Base-by-base conservation (phyloP, 257 asterid species). In the Plantago major region DNA sequence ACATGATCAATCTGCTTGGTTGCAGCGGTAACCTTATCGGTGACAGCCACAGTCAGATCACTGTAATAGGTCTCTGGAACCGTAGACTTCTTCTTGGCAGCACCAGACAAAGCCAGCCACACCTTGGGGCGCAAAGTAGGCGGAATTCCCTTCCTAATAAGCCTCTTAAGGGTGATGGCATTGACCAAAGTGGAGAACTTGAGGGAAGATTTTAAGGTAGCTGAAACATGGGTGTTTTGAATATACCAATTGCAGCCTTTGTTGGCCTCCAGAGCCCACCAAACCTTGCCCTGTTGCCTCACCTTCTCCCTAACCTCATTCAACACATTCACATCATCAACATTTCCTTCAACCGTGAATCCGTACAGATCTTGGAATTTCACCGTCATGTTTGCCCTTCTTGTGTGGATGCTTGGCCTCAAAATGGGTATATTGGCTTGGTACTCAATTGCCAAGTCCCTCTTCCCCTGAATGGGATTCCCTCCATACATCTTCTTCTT, bases 1-100 rank as follows among this genome's bases (percentile, higher is more conserved):
- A 92, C 99, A 73, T 92, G 99, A 79, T 92, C 97, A 75, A 92
- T 92, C 87, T 92, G 99, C 69, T 84, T 89, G 65, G 99, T 87
- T 7, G 99, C 99, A 67, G 99, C 74, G 48, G 97, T 92, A 67
- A 84, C 85, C 70, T 89, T 89, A 69, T 81, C 89, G 68, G 71
- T 78, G 52, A 92, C 95, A 56, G 97, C 99, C 19, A 46, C 17
- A 46, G 73, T 81, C 78, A 92, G 71, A 75, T 92, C 99, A 67
- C 73, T 71, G 75, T 92, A 92, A 77, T 92, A 92, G 67, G 87
- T 84, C 12, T 92, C 99, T 3, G 99, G 99, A 54, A 87, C 99
- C 5, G 96, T 92, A 28, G 95, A 89, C 74, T 89, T 92, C 88
- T 92, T 92, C 87, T 89, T 89, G 37, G 96, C 96, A 33, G 99